Evolutionary conservation across 1,284 basidiomycete species (phyloP), one percentile per base, ranked within the genome.

Genomic region (Wolfiporia cocos): DNA sequence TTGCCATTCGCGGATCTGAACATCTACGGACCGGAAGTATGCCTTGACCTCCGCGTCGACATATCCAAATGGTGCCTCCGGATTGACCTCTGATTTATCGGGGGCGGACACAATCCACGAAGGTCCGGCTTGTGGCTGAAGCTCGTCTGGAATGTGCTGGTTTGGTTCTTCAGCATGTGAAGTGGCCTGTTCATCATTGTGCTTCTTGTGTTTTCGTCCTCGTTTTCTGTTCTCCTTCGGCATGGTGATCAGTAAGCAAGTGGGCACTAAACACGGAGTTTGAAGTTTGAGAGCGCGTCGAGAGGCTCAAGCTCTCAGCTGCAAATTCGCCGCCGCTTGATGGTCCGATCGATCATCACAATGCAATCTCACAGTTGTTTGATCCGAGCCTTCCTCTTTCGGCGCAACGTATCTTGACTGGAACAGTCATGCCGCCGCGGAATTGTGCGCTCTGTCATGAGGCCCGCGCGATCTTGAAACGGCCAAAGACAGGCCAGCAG

Each of bases 401-500:
- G 41, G 10, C 18, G 12, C 7, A 24, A 42, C 33, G 24, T 37
- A 22, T 21, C 29, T 43, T 43, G 26, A 9, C 34, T 17, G 38
- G 26, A 30, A 44, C 46, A 31, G 45, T 49, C 53, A 88, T 89
- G 87, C 71, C 86, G 15, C 81, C 84, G 4, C 71, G 75, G 51
- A 66, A 63, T 29, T 92, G 90, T 56, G 77, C 74, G 6, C 73
- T 95, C 23, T 97, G 93, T 66, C 65, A 75, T 19, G 78, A 73
- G 3, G 69, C 83, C 2, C 81, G 85, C 41, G 92, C 95, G 0
- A 93, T 98, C 48, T 68, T 99, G 30, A 94, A 92, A 57, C 74
- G 95, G 17, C 95, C 95, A 9, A 99, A 99, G 65, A 99, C 95
- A 1, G 93, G 93, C 0, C 94, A 97, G 59, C 89, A 92, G 59